Base-by-base conservation (phyloP, 169 alveolate species). In the Plasmodium gaboni region DNA sequence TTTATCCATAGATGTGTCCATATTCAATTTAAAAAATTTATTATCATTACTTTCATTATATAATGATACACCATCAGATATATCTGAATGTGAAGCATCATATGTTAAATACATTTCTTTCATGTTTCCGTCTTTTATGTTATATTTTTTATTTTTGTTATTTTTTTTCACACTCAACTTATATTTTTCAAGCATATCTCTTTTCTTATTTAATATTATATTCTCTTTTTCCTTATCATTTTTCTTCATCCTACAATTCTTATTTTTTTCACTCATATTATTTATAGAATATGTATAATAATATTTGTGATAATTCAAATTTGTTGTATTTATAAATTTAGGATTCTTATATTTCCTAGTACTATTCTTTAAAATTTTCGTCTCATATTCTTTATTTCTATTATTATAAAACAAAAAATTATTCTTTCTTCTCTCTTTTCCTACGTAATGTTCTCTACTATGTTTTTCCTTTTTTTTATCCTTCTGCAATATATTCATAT, bases 141-240 rank as follows among this genome's bases (percentile, higher is more conserved):
- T 67, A 67, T 67, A 38, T 38, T 22, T 73, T 12, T 32, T 55
- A 19, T 42, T 57, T 17, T 28, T 60, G 28, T 67, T 74, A 32
- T 68, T 74, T 44, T 17, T 63, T 4, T 63, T 50, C 24, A 44
- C 26, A 53, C 22, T 74, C 46, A 48, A 38, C 17, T 13, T 60
- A 38, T 38, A 61, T 24, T 24, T 51, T 42, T 74, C 88, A 55
- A 63, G 50, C 12, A 61, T 74, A 61, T 61, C 15, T 32, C 19
- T 32, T 51, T 74, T 28, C 70, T 60, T 74, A 22, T 57, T 50
- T 53, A 38, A 38, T 38, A 38, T 38, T 42, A 57, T 74, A 42
- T 50, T 6, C 22, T 73, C 73, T 60, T 74, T 19, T 57, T 17
- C 63, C 22, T 60, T 42, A 50, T 65, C 46, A 15, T 60, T 24